A percentile compares a stretch with the other conserved stretches of the same genome.
phyloP scores from a whole-genome alignment of 1,139 yeast species.

The Candida sojae region DNA sequence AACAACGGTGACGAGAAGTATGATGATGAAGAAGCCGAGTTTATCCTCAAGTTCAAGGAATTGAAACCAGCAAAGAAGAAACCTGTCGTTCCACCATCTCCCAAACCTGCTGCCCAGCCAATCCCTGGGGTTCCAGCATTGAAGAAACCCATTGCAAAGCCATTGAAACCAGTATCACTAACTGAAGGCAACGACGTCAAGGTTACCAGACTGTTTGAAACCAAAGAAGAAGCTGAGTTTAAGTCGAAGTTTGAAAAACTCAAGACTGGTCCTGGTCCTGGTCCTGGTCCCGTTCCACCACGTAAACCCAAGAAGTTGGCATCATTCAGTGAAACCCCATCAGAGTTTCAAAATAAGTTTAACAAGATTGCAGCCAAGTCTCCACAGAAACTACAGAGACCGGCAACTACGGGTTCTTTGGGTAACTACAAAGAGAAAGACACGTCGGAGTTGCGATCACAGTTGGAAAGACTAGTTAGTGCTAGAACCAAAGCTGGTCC shows the following conservation, averaged over 20 bases:
- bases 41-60: neutral
- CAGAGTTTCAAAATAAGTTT: conserved; percentile 15
- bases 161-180: neutral
- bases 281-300: conserved; percentile 2
- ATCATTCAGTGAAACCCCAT: conserved; percentile 7
- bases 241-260: conserved; percentile 7
- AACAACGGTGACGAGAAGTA: neutral
- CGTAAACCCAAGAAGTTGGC: conserved; percentile 4
- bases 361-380: conserved; percentile 9
- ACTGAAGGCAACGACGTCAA: neutral
- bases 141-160: conserved; percentile 3
- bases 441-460: conserved; percentile 23
- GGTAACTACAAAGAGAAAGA: conserved; percentile 26
- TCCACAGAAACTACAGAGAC: conserved; percentile 13
- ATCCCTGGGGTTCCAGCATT: conserved; percentile 6
- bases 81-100: conserved; percentile 1
- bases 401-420: conserved; percentile 15
- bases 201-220: neutral
- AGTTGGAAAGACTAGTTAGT: conserved; percentile 20
- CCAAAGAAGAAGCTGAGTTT: conserved; percentile 8
- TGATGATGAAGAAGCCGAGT: neutral
- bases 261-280: conserved; percentile 3
- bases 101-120: conserved; percentile 11
- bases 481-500: neutral
- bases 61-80: neutral